Evolutionary conservation across 2,329 filamentous ascomycete species (phyloP), one percentile per base, ranked within the genome.

Genomic region (Huntiella bhutanensis): DNA sequence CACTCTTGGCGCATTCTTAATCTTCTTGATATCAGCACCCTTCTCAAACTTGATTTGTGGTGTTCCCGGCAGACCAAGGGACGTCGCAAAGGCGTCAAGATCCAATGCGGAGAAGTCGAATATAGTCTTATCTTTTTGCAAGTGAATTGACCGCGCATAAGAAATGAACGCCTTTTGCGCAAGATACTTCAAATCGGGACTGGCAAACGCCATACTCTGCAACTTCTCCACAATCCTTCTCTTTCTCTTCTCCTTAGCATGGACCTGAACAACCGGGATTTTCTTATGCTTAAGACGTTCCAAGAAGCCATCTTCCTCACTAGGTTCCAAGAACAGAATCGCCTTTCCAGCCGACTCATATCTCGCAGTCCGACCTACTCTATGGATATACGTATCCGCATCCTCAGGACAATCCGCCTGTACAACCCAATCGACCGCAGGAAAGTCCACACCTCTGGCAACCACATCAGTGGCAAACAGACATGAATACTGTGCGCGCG

Each of bases 341-440:
- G 91, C 88, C 35, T 80, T 77, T 5, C 91, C 91, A 45, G 84
- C 76, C 52, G 82, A 80, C 56, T 95, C 80, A 60, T 92, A 96
- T 16, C 88, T 75, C n/a, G 91, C 91, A 13, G 91, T 96, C 28
- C 91, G 76, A 1, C 91, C 91, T 4, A 95, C 88, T 49, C 91
- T 77, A 62, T 98, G 91, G 54, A 98, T 96, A 57, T 98, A 98
- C 0, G 91, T 98, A 56, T 96, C 91, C 3, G 83, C 82, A 59
- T 98, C 88, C 60, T 98, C 91, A 0, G 91, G 91, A 53, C 84
- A 93, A 60, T 98, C 91, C n/a, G 84, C 72, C 59, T 98, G 91
- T n/a, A 98, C 85, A 4, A 98, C 91, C 82, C 91, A 98, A 60
- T 98, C 91, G 0, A 98, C 91, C 3, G 86, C 80, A 0, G 91